Percentiles rank a stretch among this genome's conserved stretches.
These are phyloP conservation scores for Amniculicola lignicola DNA, from an alignment of 495 filamentous ascomycete genomes.

Conservation along the genomic window DNA sequence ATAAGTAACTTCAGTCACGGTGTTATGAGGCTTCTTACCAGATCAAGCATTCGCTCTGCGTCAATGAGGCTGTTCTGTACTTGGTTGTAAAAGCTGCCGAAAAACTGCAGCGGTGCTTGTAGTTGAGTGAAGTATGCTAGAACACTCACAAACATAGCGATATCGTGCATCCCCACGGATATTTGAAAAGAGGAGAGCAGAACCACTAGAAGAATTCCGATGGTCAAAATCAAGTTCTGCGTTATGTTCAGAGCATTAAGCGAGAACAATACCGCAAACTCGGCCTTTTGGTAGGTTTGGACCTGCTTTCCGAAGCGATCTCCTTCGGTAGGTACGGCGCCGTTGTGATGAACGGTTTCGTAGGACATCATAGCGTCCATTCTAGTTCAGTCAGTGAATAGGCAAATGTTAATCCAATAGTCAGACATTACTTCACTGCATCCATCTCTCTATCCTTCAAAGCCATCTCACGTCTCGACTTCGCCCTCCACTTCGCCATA, in stretches of 20 bases:
- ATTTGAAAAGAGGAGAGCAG: constrained; percentile 2
- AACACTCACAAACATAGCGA: constrained; percentile 10
- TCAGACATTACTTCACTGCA: constrained; percentile 15
- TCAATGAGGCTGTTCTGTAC: constrained; percentile 20
- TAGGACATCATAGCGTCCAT: constrained; percentile 17
- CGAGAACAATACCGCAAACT: constrained; percentile 9
- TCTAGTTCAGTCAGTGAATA: constrained; percentile 1
- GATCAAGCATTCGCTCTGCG: constrained; percentile 13
- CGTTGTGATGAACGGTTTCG: constrained; percentile 16
- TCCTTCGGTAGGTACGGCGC: neutral
- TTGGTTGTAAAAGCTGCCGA: constrained; percentile 21
- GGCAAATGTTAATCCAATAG: too few relatives aligned
- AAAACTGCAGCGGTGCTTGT: constrained; percentile 16
- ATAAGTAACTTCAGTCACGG: neutral
- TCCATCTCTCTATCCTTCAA: constrained; percentile 14
- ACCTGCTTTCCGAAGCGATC: neutral
- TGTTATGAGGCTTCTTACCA: neutral
- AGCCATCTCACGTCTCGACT: constrained; percentile 9
- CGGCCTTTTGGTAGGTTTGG: neutral
- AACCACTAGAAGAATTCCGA: constrained; percentile 2
- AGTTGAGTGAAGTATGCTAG: constrained; percentile 14
- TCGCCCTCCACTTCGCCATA: constrained; percentile 15
- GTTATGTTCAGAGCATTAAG: constrained; percentile 9
- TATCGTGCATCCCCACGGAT: neutral
- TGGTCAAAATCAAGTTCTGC: constrained; percentile 9